phyloP scores from a whole-genome alignment of 805 yeast genomes.

The Yamadazyma philogaea region DNA sequence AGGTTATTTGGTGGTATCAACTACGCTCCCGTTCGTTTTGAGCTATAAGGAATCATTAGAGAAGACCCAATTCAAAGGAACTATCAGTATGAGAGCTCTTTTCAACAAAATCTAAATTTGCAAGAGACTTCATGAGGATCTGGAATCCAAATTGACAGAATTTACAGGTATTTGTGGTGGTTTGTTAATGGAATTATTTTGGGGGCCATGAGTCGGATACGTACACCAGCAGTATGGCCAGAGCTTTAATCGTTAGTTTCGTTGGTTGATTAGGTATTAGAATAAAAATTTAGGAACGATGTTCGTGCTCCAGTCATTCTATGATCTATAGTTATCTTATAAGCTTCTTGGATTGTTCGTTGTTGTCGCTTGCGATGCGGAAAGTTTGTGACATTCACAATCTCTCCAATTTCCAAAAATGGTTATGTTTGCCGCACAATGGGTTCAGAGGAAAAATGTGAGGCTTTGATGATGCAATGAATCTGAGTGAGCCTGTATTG shows the following conservation, averaged over 20 bases:
- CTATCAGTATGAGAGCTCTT: conserved; percentile 32
- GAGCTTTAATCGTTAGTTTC: conserved; percentile 1
- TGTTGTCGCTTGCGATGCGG: background rate
- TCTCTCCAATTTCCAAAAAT: conserved; percentile 1
- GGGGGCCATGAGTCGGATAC: background rate
- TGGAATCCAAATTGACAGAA: background rate
- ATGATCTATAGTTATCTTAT: too few relatives aligned
- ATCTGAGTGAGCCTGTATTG: too few relatives aligned
- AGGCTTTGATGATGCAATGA: background rate
- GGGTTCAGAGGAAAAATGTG: background rate
- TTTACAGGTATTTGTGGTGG: conserved; percentile 1
- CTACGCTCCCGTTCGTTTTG: conserved; percentile 39
- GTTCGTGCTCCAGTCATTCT: too few relatives aligned
- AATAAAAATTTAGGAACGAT: background rate
- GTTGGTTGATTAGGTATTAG: background rate
- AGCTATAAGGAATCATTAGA: conserved; percentile 36
- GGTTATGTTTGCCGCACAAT: background rate
- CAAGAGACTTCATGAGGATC: background rate
- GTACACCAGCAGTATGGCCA: background rate
- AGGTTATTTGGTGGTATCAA: conserved; percentile 37
- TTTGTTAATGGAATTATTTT: background rate
- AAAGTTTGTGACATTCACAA: conserved; percentile 2
- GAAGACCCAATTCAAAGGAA: conserved; percentile 29
- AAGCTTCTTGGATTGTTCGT: too few relatives aligned
- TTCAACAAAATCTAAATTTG: conserved; percentile 24